A percentile compares a stretch with the other conserved stretches of the same genome.
phyloP scores from a whole-genome alignment of 2,329 filamentous ascomycete genomes.

The Podosphaera fusca region DNA sequence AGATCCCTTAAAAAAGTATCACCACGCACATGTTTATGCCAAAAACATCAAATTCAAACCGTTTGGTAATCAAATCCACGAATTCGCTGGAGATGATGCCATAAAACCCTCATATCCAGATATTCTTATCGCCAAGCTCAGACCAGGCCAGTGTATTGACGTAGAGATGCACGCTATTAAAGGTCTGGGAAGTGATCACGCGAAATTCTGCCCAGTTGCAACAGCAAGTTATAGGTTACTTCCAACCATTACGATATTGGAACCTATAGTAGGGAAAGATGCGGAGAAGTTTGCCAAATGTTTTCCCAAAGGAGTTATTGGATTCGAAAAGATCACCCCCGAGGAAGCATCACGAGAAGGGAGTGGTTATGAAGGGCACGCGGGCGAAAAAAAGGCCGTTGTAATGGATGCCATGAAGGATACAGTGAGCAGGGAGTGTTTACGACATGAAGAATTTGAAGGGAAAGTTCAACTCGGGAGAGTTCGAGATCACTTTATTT shows the following conservation, averaged over 20 bases:
- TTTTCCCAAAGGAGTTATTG: constrained; percentile 77
- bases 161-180: constrained; percentile 86
- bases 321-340: constrained; percentile 45
- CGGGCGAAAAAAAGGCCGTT: constrained; percentile 68
- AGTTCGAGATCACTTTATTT: constrained; percentile 90
- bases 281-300: constrained; percentile 76
- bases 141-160: constrained; percentile 70
- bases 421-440: constrained; percentile 78
- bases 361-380: constrained; percentile 47
- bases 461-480: constrained; percentile 87
- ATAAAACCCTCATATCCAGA: constrained; percentile 71
- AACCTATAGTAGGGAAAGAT: constrained; percentile 67
- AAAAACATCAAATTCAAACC: constrained; percentile 55
- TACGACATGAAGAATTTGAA: constrained; percentile 82
- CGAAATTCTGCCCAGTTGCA: constrained; percentile 91
- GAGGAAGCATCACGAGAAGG: constrained; percentile 36
- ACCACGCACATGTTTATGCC: constrained; percentile 66
- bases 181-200: constrained; percentile 79
- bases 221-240: constrained; percentile 83
- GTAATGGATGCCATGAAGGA: constrained; percentile 78
- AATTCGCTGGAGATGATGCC: constrained; percentile 42
- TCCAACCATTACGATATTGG: constrained; percentile 62
- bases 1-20: constrained; percentile 66
- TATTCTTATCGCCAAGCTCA: constrained; percentile 81
- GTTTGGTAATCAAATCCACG: constrained; percentile 45